A percentile compares a stretch with the other conserved stretches of the same genome.
These are phyloP conservation scores for Leptographium flavum DNA, from an alignment of 2,329 filamentous ascomycete species.

Conservation along the genomic window DNA sequence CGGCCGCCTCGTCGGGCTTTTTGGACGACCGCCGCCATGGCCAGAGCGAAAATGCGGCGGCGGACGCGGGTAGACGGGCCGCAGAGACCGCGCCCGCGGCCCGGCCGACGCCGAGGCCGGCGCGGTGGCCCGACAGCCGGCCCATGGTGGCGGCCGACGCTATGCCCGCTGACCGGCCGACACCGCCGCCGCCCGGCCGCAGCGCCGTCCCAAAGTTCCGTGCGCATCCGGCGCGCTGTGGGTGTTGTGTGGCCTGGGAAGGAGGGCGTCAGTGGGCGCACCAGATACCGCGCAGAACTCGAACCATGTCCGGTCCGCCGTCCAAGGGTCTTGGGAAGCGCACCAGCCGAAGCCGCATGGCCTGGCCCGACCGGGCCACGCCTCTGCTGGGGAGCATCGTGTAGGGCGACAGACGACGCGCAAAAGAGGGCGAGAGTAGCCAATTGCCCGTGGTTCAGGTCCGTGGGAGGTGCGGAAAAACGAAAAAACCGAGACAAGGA, in stretches of 20 bases:
- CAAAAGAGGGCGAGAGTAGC: no score
- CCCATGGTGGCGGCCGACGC: neutral
- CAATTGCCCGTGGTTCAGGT: slow-evolving; percentile 1
- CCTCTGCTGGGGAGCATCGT: slow-evolving; percentile 42
- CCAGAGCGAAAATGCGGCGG: slow-evolving; percentile 11
- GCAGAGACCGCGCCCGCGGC: slow-evolving; percentile 8
- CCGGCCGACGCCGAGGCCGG: neutral
- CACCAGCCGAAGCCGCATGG: slow-evolving; percentile 26
- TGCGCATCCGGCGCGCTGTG: neutral
- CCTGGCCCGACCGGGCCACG: slow-evolving; percentile 29
- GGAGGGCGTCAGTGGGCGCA: neutral
- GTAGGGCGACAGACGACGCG: neutral
- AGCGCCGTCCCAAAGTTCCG: slow-evolving; percentile 17
- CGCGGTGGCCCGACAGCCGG: neutral
- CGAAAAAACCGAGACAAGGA: neutral
- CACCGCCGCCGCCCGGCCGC: slow-evolving; percentile 4
- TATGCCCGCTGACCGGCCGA: neutral
- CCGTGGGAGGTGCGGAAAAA: neutral
- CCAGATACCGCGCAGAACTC: neutral
- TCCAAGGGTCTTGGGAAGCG: no score
- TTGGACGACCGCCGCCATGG: slow-evolving; percentile 5
- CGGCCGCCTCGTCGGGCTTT: neutral
- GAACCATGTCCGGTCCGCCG: no score
- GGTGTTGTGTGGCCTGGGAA: neutral
- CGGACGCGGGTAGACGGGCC: slow-evolving; percentile 7